A percentile compares a stretch with the other conserved stretches of the same genome.
phyloP scores from a whole-genome alignment of 2,329 filamentous ascomycete genomes.

The Fusarium equiseti region DNA sequence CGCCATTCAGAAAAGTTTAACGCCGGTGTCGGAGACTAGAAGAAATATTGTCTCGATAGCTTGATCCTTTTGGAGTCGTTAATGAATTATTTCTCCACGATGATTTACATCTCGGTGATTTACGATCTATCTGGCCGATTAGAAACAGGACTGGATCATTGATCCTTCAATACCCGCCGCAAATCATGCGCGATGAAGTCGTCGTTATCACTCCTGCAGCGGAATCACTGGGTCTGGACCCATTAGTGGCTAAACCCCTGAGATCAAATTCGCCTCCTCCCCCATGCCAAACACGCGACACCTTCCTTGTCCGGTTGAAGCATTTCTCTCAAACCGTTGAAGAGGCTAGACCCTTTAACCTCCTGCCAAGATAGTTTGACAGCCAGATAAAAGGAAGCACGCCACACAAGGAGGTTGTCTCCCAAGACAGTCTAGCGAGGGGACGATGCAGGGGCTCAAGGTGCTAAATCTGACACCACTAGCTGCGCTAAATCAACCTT shows the following conservation, averaged over 20 bases:
- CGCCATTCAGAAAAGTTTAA: constrained; percentile 10
- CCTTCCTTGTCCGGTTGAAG: constrained; percentile 22
- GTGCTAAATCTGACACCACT: constrained; percentile 2
- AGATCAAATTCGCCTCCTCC: background rate
- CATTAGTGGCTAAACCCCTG: background rate
- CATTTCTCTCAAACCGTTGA: background rate
- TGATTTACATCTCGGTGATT: background rate
- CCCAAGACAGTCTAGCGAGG: constrained; percentile 2
- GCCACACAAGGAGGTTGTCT: constrained; percentile 1
- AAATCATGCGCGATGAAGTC: constrained; percentile 7
- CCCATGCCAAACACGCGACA: constrained; percentile 18
- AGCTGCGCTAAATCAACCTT: background rate
- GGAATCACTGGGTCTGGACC: constrained; percentile 16
- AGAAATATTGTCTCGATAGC: background rate
- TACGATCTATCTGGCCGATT: background rate
- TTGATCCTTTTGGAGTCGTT: too few relatives aligned
- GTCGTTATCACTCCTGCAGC: background rate
- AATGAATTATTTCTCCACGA: background rate
- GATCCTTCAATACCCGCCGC: background rate
- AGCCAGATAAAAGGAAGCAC: background rate
- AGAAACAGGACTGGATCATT: too few relatives aligned
- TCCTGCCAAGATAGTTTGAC: constrained; percentile 16
- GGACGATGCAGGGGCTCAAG: background rate
- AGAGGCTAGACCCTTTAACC: background rate
- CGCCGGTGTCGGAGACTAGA: constrained; percentile 3